A percentile compares a stretch with the other conserved stretches of the same genome.
These are phyloP conservation scores for Nicotiana tabacum DNA, from an alignment of 257 asterid species.

Conservation along the genomic window DNA sequence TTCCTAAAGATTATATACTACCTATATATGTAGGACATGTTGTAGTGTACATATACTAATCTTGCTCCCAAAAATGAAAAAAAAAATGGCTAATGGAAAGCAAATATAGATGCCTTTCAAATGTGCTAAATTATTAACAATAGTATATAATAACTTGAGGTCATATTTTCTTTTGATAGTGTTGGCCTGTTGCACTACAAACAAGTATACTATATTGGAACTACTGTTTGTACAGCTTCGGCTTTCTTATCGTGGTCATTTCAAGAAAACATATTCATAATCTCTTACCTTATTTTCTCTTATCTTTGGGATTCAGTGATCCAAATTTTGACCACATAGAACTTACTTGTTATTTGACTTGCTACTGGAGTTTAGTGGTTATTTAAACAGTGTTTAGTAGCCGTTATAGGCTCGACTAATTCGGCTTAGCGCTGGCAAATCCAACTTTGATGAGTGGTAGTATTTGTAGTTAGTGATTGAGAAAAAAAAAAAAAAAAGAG, in stretches of 20 bases:
- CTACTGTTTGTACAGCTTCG: background rate
- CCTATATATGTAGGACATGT: background rate
- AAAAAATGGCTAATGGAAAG: background rate
- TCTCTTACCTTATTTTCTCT: background rate
- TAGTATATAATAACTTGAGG: background rate
- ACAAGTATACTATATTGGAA: background rate
- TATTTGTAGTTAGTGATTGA: too few relatives aligned
- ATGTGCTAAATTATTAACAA: background rate
- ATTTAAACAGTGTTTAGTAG: too few relatives aligned
- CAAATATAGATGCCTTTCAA: background rate
- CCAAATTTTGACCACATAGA: background rate
- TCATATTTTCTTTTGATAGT: background rate
- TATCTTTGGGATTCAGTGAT: background rate
- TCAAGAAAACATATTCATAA: background rate
- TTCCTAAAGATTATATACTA: background rate
- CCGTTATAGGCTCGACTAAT: too few relatives aligned
- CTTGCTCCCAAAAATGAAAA: background rate
- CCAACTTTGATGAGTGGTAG: too few relatives aligned
- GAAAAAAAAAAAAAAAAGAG: too few relatives aligned
- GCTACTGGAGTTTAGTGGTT: background rate
- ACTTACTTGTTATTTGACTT: background rate
- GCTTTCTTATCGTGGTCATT: background rate
- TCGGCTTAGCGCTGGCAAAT: too few relatives aligned
- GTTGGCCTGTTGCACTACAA: background rate
- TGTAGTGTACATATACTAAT: background rate